Percentiles rank a stretch among this genome's conserved stretches.
Conservation (phyloP, 1,284 basidiomycete species). For the Crucibulum cyathiforme region DNA sequence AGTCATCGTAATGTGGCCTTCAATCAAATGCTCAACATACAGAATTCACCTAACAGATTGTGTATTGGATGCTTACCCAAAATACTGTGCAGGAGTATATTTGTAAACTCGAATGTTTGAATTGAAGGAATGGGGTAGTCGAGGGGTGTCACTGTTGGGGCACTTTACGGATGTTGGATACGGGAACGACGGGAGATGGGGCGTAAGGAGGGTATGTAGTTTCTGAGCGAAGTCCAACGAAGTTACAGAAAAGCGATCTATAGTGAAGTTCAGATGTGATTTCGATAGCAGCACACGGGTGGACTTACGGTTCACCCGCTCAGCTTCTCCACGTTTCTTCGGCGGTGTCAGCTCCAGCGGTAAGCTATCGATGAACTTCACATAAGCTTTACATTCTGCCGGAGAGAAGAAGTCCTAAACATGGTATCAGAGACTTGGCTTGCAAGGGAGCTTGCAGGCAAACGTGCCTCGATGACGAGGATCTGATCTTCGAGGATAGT, state of each 20-base stretch:
- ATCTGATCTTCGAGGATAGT: constrained; percentile 70
- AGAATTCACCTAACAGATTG: not conserved
- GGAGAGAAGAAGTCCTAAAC: constrained; percentile 60
- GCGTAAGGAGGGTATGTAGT: constrained; percentile 57
- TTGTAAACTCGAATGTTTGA: constrained; percentile 77
- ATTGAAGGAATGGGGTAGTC: constrained; percentile 63
- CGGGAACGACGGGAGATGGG: constrained; percentile 67
- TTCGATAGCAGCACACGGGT: not conserved
- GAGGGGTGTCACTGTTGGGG: constrained; percentile 34
- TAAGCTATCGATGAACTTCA: constrained; percentile 68
- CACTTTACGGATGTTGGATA: constrained; percentile 51
- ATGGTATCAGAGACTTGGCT: not conserved
- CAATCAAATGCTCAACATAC: not conserved
- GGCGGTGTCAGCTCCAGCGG: constrained; percentile 74
- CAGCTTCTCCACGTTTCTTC: constrained; percentile 78
- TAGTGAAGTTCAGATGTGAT: not conserved
- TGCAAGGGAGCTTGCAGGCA: not conserved
- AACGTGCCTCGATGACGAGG: constrained; percentile 63
- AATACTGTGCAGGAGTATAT: constrained; percentile 68
- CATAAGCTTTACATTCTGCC: constrained; percentile 67
- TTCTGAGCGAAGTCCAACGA: constrained; percentile 66
- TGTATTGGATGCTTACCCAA: constrained; percentile 50
- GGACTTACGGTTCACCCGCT: constrained; percentile 69
- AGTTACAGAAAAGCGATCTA: constrained; percentile 69
- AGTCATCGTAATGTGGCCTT: constrained; percentile 77